Evolutionary conservation across 768 basidiomycete species (phyloP).

Genomic region (Astraeus odoratus): DNA sequence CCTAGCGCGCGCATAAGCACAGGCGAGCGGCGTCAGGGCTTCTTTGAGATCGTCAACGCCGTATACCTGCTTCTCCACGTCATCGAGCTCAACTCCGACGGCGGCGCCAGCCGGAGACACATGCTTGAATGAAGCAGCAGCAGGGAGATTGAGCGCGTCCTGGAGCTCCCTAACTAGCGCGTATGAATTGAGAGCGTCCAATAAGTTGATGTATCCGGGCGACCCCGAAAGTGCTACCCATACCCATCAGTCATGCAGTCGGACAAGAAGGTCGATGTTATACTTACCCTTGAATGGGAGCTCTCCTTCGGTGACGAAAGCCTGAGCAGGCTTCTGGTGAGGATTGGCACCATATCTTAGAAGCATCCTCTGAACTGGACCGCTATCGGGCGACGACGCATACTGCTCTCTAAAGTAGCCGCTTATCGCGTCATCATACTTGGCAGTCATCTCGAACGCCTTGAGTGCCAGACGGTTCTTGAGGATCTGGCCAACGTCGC

Average conservation of each 20-base stretch:
- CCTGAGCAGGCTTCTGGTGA: constrained; percentile 97
- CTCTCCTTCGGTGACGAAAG: constrained; percentile 81
- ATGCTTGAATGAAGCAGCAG: constrained; percentile 99
- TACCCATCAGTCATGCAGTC: constrained; percentile 2
- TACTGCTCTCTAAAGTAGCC: constrained; percentile 97
- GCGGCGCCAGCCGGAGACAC: constrained; percentile 98
- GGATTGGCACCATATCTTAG: constrained; percentile 97
- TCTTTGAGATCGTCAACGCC: constrained; percentile 95
- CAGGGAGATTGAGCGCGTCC: constrained; percentile 80
- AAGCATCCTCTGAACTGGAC: constrained; percentile 73
- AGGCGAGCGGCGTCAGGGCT: constrained; percentile 79
- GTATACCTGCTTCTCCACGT: constrained; percentile 87
- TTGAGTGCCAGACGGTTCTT: constrained; percentile 84
- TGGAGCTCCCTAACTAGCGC: constrained; percentile 93
- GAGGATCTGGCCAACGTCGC: constrained; percentile 64
- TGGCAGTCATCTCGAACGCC: constrained; percentile 94
- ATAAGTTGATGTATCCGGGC: constrained; percentile 96
- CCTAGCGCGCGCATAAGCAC: constrained; percentile 93
- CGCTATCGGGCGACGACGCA: constrained; percentile 76
- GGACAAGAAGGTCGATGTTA: neutral
- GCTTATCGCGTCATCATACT: constrained; percentile 92
- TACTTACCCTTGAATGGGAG: constrained; percentile 86
- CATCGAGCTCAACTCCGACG: constrained; percentile 77
- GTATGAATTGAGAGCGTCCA: constrained; percentile 96
- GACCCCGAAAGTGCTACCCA: constrained; percentile 78